A percentile compares a stretch with the other conserved stretches of the same genome.
phyloP scores from a whole-genome alignment of 805 yeast species.

The Suhomyces vadensis region DNA sequence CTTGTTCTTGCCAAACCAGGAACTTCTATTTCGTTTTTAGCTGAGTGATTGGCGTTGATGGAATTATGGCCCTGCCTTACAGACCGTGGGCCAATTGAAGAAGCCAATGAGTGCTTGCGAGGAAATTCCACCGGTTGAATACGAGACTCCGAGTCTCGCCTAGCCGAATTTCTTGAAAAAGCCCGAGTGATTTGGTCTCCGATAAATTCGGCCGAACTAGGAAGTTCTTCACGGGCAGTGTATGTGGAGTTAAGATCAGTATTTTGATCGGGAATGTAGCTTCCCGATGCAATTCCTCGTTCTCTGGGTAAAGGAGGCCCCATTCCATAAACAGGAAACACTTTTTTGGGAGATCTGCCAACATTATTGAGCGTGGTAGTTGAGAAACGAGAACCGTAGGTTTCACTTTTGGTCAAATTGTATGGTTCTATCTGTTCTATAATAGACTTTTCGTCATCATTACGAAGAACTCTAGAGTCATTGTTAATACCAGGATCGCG shows the following conservation, averaged over 20 bases:
- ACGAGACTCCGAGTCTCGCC: conserved; percentile 12
- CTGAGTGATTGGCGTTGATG: conserved; percentile 10
- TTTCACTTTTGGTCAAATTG: conserved; percentile 10
- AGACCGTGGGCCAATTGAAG: conserved; percentile 8
- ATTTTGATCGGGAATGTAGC: conserved; percentile 3
- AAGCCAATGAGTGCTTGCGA: conserved; percentile 10
- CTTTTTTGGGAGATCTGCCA: conserved; percentile 64
- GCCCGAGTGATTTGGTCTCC: conserved; percentile 22
- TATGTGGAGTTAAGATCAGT: conserved; percentile 7
- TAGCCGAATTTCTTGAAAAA: conserved; percentile 10
- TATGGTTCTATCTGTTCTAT: background rate
- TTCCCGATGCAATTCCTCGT: conserved; percentile 52
- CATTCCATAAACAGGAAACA: conserved; percentile 80
- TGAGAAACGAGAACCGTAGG: conserved; percentile 8
- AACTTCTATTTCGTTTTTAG: background rate
- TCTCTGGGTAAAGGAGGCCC: conserved; percentile 62
- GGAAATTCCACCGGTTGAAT: background rate
- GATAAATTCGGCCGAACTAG: conserved; percentile 20
- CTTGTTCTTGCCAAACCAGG: background rate
- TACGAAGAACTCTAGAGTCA: conserved; percentile 76
- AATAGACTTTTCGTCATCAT: background rate
- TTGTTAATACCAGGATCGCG: conserved; percentile 77
- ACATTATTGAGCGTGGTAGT: conserved; percentile 4
- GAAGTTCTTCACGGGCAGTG: conserved; percentile 10
- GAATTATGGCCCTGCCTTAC: background rate